These are phyloP conservation scores for Pyrus hybrid DNA, from an alignment of 331 rosid species.

Conservation along the genomic window DNA sequence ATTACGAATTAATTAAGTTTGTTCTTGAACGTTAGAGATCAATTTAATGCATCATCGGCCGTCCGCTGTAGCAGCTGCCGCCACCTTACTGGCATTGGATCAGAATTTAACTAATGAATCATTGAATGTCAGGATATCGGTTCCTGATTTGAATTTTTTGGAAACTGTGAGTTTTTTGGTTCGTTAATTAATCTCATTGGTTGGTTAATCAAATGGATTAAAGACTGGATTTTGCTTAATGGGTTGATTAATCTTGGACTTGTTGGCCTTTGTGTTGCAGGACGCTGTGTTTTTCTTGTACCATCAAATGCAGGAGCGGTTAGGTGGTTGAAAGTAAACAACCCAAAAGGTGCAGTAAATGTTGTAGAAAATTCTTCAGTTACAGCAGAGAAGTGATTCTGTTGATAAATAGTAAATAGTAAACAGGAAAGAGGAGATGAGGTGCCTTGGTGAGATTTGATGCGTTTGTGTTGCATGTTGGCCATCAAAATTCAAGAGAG, in stretches of 20 bases:
- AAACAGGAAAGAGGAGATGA: too few species aligned
- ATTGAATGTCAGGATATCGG: slow-evolving; percentile 44
- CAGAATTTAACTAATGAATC: slow-evolving; percentile 37
- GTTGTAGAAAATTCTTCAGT: too few species aligned
- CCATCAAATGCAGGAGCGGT: slow-evolving; percentile 31
- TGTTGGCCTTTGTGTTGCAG: slow-evolving; percentile 16
- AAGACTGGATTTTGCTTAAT: not conserved
- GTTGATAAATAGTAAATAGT: too few species aligned
- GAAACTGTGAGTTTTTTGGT: slow-evolving; percentile 41
- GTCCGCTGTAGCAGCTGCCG: slow-evolving; percentile 67
- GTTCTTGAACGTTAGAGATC: slow-evolving; percentile 30
- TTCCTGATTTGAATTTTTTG: slow-evolving; percentile 30
- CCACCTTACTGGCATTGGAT: slow-evolving; percentile 53
- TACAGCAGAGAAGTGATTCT: too few species aligned
- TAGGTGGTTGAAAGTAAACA: too few species aligned
- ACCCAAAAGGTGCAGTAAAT: not conserved
- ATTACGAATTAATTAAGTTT: not conserved
- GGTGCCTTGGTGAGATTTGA: too few species aligned
- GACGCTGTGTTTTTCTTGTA: slow-evolving; percentile 44
- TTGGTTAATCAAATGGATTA: not conserved
- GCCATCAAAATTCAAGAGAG: too few species aligned
- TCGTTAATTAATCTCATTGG: not conserved
- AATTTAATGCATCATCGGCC: slow-evolving; percentile 54
- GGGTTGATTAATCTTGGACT: not conserved
- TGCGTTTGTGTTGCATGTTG: too few species aligned